Evolutionary conservation across 768 basidiomycete species (phyloP).

Genomic region (Lactarius sanguifluus): DNA sequence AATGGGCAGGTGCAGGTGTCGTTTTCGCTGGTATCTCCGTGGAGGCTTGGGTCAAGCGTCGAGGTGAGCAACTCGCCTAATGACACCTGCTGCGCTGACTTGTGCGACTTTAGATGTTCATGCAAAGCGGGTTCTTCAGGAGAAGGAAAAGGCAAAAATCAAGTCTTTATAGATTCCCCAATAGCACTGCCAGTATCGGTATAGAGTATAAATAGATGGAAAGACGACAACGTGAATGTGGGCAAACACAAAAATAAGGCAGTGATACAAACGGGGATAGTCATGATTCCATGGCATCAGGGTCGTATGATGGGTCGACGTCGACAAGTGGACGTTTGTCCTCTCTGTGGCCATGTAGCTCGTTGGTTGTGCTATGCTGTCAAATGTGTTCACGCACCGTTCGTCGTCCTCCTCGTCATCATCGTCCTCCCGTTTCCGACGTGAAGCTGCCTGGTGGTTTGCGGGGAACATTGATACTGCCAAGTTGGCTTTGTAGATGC

Average conservation of each 20-base stretch:
- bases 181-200: slow-evolving; percentile 4
- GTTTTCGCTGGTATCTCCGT: slow-evolving; percentile 96
- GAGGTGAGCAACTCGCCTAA: slow-evolving; percentile 49
- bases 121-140: slow-evolving; percentile 73
- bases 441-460: slow-evolving; percentile 45
- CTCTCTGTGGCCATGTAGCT: slow-evolving; percentile 33
- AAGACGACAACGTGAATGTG: slow-evolving; percentile 7
- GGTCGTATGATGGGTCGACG: slow-evolving; percentile 14
- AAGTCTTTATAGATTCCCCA: slow-evolving; percentile 59
- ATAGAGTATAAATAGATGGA: slow-evolving; percentile 23
- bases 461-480: slow-evolving; percentile 63
- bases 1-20: slow-evolving; percentile 89
- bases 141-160: slow-evolving; percentile 81
- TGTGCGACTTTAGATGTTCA: slow-evolving; percentile 58
- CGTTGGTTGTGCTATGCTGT: background rate
- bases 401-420: slow-evolving; percentile 60
- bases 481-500: slow-evolving; percentile 79
- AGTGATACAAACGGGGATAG: slow-evolving; percentile 26
- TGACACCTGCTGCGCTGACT: slow-evolving; percentile 10
- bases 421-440: slow-evolving; percentile 67
- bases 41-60: slow-evolving; percentile 88
- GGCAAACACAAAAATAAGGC: background rate
- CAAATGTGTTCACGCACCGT: slow-evolving; percentile 33
- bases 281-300: slow-evolving; percentile 39
- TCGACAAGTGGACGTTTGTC: slow-evolving; percentile 46